Evolutionary conservation across 139 green algal genomes (phyloP).

Genomic region (Chlorella sp.): DNA sequence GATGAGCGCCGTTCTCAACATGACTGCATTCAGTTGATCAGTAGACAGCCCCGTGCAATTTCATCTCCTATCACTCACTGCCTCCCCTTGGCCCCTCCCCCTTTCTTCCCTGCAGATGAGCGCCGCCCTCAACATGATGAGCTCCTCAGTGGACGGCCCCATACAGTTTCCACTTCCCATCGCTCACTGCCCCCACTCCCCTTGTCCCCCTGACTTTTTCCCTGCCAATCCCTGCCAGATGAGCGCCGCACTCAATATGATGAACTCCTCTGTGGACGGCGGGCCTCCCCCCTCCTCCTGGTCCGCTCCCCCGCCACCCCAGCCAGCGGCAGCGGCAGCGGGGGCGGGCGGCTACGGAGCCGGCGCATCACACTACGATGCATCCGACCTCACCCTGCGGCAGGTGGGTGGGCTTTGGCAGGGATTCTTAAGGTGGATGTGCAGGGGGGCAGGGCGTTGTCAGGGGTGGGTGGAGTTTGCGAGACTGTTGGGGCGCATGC

Average conservation of each 20-base stretch:
- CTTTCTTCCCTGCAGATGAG: conserved; percentile 58
- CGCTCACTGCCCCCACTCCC: background rate
- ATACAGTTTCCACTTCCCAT: background rate
- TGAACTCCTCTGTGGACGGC: conserved; percentile 85
- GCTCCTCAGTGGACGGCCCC: conserved; percentile 75
- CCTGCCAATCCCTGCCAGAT: conserved; percentile 62
- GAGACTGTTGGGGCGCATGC: too few species aligned
- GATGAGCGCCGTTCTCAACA: too few species aligned
- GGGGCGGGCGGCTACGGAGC: background rate
- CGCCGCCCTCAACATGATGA: conserved; percentile 90
- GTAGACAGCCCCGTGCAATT: too few species aligned
- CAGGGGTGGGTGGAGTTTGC: too few species aligned
- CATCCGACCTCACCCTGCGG: conserved; percentile 67
- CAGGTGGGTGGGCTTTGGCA: conserved; percentile 16
- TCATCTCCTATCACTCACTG: background rate
- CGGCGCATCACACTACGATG: background rate
- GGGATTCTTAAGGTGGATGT: background rate
- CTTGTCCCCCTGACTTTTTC: background rate
- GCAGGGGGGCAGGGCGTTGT: too few species aligned
- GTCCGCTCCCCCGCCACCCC: conserved; percentile 12
- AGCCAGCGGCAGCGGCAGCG: background rate
- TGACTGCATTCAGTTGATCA: too few species aligned
- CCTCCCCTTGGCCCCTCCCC: background rate
- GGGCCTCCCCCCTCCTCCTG: conserved; percentile 29
- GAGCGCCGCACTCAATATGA: conserved; percentile 84